Evolutionary conservation across 306 rosid species (phyloP).

Genomic region (Comarum palustre): DNA sequence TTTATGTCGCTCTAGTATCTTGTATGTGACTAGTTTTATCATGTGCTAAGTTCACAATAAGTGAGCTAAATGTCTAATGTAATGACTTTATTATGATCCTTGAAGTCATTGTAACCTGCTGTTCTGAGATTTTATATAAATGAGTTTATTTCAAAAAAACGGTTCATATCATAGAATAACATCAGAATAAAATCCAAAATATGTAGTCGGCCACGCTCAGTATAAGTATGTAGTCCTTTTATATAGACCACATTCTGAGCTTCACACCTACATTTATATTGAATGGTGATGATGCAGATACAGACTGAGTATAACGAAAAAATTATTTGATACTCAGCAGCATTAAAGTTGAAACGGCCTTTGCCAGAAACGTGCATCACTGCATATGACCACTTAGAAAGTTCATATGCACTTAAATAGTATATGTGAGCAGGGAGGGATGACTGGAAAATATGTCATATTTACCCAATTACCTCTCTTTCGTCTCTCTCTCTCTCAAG

Average conservation of each 20-base stretch:
- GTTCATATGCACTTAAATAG: neutral
- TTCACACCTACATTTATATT: neutral
- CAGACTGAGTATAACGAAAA: neutral
- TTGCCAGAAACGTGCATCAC: slow-evolving; percentile 13
- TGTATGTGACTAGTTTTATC: no score
- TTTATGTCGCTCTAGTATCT: no score
- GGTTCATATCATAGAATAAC: neutral
- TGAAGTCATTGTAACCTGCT: no score
- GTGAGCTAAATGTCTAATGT: no score
- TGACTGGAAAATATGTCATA: neutral
- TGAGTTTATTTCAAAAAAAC: no score
- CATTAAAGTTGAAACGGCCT: slow-evolving; percentile 14
- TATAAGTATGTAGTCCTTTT: neutral
- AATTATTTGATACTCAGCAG: slow-evolving; percentile 4
- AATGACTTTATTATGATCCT: no score
- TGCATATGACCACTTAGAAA: neutral
- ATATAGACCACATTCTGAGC: neutral
- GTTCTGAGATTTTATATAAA: no score
- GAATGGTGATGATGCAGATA: neutral
- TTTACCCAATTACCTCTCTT: no score
- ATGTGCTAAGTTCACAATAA: no score
- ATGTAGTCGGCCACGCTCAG: neutral
- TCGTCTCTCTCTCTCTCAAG: neutral
- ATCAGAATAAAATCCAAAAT: neutral
- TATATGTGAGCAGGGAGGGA: neutral